A percentile compares a stretch with the other conserved stretches of the same genome.
phyloP scores from a whole-genome alignment of 805 yeast species.

The Sugiyamaella smithiae region DNA sequence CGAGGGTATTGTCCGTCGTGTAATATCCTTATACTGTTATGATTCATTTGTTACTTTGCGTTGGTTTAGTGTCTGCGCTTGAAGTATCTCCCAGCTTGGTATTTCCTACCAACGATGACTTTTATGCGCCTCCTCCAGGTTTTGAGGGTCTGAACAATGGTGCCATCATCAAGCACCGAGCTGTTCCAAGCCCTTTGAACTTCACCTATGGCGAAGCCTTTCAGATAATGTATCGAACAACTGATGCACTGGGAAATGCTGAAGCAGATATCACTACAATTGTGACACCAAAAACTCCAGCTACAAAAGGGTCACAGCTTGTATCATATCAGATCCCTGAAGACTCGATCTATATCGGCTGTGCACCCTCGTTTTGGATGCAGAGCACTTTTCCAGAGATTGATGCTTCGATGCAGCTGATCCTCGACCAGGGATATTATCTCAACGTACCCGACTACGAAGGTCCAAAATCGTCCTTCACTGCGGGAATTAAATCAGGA shows the following conservation, averaged over 20 bases:
- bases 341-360: conserved; percentile 27
- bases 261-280: conserved; percentile 30
- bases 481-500: conserved; percentile 30
- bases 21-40: no score
- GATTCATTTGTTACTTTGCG: no score
- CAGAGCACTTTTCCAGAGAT: conserved; percentile 13
- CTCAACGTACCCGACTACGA: conserved; percentile 31
- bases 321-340: conserved; percentile 30
- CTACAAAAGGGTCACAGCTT: conserved; percentile 11
- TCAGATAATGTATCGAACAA: conserved; percentile 28
- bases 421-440: conserved; percentile 20
- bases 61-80: no score
- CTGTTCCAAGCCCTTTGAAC: conserved; percentile 14
- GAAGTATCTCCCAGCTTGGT: not conserved
- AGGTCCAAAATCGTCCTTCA: conserved; percentile 30
- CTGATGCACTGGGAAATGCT: conserved; percentile 29
- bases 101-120: conserved; percentile 22
- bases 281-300: conserved; percentile 23
- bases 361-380: conserved; percentile 31
- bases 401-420: conserved; percentile 14
- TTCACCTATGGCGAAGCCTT: conserved; percentile 18
- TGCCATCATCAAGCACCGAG: conserved; percentile 13
- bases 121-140: conserved; percentile 22
- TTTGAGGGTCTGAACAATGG: conserved; percentile 16
- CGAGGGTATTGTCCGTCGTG: no score